Percentiles rank a stretch among this genome's conserved stretches.
Conservation (phyloP, 495 filamentous ascomycete species). For the Lophium mytilinum region DNA sequence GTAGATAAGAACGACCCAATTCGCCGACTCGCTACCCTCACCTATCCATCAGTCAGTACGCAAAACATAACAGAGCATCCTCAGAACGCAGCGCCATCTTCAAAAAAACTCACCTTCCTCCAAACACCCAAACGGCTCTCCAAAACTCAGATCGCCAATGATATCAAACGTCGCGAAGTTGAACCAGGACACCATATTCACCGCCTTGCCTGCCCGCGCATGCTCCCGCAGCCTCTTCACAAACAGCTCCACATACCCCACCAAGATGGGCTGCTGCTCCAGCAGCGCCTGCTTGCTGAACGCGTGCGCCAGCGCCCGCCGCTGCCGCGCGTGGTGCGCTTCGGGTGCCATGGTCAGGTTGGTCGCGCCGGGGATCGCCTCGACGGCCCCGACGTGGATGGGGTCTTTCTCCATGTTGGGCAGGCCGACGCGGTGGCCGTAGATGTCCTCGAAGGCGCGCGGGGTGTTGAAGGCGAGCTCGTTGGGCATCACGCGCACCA, state of each 20-base stretch:
- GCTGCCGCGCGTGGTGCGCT: slow-evolving; percentile 26
- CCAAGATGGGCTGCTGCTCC: slow-evolving; percentile 30
- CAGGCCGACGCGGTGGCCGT: slow-evolving; percentile 22
- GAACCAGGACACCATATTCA: slow-evolving; percentile 30
- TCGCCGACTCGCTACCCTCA: slow-evolving; percentile 18
- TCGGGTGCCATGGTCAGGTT: slow-evolving; percentile 31
- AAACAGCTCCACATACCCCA: slow-evolving; percentile 28
- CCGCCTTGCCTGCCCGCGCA: slow-evolving; percentile 16
- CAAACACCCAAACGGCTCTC: slow-evolving; percentile 33
- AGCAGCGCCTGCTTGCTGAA: slow-evolving; percentile 30
- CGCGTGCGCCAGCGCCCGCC: slow-evolving; percentile 26
- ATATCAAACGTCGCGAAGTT: slow-evolving; percentile 35
- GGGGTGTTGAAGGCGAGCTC: slow-evolving; percentile 30
- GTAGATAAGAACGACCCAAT: slow-evolving; percentile 30
- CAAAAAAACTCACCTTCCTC: slow-evolving; percentile 16
- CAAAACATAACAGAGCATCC: too few species aligned
- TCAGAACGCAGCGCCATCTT: too few species aligned
- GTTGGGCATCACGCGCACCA: slow-evolving; percentile 30
- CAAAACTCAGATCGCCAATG: slow-evolving; percentile 33
- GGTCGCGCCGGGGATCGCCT: slow-evolving; percentile 27
- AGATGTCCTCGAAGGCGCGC: slow-evolving; percentile 32
- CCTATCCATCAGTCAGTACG: slow-evolving; percentile 10
- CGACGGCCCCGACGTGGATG: slow-evolving; percentile 29
- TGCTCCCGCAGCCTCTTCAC: slow-evolving; percentile 22
- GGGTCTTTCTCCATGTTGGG: slow-evolving; percentile 30